Evolutionary conservation across 176 grass and related monocot genomes (phyloP).

Genomic region (Zoysia pacifica): DNA sequence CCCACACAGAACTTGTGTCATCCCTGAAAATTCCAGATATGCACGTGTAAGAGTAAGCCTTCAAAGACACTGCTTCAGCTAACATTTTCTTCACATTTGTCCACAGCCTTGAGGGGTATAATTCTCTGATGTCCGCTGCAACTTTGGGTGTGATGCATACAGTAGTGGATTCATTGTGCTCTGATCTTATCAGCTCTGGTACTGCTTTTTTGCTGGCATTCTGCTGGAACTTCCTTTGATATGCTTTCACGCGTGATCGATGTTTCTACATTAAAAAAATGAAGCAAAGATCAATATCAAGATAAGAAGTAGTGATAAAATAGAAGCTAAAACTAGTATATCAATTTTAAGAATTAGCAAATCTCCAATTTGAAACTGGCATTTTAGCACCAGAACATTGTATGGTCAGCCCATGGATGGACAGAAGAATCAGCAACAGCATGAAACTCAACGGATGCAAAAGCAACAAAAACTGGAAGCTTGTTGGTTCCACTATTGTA

Average conservation of each 20-base stretch:
- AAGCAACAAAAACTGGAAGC: neutral
- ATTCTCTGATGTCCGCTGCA: neutral
- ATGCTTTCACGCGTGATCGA: neutral
- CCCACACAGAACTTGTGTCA: constrained; percentile 20
- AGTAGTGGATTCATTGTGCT: neutral
- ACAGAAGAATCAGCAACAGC: neutral
- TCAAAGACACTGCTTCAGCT: neutral
- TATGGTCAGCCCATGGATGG: neutral
- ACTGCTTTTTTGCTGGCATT: neutral
- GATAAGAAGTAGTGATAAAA: neutral
- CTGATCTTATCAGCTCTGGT: constrained; percentile 1
- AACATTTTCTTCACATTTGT: neutral
- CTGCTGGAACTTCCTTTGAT: neutral
- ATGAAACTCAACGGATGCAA: neutral
- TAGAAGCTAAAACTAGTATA: constrained; percentile 24
- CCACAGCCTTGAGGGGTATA: neutral
- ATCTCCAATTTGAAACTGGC: neutral
- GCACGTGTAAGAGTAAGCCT: neutral
- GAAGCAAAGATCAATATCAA: constrained; percentile 16
- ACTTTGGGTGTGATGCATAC: neutral
- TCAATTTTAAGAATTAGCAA: neutral
- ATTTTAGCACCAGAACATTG: neutral
- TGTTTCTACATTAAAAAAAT: constrained; percentile 39
- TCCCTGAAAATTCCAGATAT: neutral
- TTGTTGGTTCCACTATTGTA: neutral